Conservation (phyloP, 257 asterid species). For the Anisodus acutangulus region DNA sequence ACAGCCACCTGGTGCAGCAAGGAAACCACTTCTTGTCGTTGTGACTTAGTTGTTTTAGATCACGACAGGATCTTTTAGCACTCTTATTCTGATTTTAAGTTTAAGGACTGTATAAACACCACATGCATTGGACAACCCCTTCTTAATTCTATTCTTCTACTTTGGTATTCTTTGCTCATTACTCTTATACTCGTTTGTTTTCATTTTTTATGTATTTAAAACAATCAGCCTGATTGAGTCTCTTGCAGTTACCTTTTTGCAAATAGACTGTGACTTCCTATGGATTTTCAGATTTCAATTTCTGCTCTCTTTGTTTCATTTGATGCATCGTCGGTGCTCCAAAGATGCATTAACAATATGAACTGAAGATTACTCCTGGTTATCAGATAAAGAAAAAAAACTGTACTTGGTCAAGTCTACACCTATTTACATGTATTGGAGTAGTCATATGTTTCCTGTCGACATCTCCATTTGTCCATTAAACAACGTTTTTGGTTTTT, state of each 20-base stretch:
- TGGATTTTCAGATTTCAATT: background rate
- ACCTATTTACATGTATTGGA: background rate
- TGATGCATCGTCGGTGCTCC: background rate
- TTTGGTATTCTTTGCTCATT: background rate
- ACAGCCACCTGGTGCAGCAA: no score
- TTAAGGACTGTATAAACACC: no score
- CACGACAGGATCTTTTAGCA: no score
- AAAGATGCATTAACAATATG: background rate
- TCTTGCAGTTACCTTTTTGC: background rate
- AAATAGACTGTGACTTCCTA: background rate
- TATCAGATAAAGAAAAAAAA: background rate
- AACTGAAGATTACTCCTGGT: background rate
- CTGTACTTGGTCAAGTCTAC: background rate
- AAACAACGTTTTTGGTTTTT: background rate
- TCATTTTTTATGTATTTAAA: background rate
- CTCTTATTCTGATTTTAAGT: no score
- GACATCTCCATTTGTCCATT: background rate
- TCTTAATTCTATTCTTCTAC: no score
- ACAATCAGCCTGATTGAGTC: background rate
- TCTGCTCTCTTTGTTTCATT: background rate
- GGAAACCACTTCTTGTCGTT: no score
- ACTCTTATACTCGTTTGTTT: background rate
- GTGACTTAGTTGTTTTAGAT: no score
- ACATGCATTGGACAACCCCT: no score
- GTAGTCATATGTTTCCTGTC: background rate